phyloP scores from a whole-genome alignment of 169 alveolate species.

The Fabrea salina region DNA sequence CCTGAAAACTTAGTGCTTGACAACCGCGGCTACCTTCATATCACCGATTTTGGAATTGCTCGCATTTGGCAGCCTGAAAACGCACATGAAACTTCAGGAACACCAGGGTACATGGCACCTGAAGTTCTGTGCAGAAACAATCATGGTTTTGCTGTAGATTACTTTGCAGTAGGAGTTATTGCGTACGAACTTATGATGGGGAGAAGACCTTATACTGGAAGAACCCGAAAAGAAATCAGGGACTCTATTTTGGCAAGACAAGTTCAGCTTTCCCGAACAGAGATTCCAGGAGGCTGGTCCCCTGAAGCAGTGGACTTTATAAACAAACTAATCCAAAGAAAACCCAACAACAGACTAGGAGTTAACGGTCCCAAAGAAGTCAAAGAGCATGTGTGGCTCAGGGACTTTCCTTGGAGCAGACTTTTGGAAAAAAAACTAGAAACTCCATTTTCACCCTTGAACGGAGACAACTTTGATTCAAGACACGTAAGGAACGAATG shows the following conservation, averaged over 20 bases:
- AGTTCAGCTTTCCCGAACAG: slow-evolving; percentile 58
- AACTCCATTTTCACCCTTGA: slow-evolving; percentile 51
- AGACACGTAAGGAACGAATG: no score
- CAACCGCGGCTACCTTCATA: slow-evolving; percentile 46
- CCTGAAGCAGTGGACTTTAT: slow-evolving; percentile 75
- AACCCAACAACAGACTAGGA: slow-evolving; percentile 60
- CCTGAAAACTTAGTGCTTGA: slow-evolving; percentile 79
- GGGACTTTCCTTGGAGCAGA: slow-evolving; percentile 54
- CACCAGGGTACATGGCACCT: slow-evolving; percentile 81
- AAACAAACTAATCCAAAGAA: slow-evolving; percentile 59
- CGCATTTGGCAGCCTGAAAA: slow-evolving; percentile 64
- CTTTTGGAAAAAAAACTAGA: slow-evolving; percentile 34
- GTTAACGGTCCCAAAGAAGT: slow-evolving; percentile 62
- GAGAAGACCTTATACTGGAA: slow-evolving; percentile 70
- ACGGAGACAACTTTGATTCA: no score
- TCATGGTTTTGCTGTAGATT: slow-evolving; percentile 55
- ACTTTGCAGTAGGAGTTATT: slow-evolving; percentile 51
- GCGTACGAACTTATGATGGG: slow-evolving; percentile 44
- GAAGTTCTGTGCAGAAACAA: slow-evolving; percentile 56
- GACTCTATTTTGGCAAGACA: slow-evolving; percentile 60
- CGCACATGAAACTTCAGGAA: slow-evolving; percentile 66
- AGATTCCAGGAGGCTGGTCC: slow-evolving; percentile 77
- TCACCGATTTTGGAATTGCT: slow-evolving; percentile 74
- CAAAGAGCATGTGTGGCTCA: slow-evolving; percentile 62
- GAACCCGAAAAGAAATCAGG: slow-evolving; percentile 62